Evolutionary conservation across 2,329 filamentous ascomycete genomes (phyloP).

Genomic region (Aspergillus clavatus): DNA sequence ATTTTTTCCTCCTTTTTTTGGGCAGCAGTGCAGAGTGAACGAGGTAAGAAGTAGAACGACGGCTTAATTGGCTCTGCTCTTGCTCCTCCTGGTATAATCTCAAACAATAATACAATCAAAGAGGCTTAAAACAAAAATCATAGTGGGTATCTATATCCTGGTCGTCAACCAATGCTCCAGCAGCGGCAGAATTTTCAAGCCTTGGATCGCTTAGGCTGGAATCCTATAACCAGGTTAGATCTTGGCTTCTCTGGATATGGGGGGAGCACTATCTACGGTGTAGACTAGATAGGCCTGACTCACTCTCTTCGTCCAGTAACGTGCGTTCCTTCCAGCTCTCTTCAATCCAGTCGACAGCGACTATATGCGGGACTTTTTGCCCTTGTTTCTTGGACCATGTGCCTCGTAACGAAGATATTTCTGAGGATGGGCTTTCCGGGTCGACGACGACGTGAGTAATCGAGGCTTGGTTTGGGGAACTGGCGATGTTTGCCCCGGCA

Average conservation of each 20-base stretch:
- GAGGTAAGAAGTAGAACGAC: no score
- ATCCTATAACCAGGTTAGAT: background rate
- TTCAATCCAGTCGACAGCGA: slow-evolving; percentile 67
- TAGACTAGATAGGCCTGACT: no score
- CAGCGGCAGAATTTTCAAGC: background rate
- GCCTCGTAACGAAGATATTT: slow-evolving; percentile 33
- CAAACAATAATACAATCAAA: background rate
- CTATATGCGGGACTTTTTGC: slow-evolving; percentile 60
- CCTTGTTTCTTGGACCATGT: slow-evolving; percentile 28
- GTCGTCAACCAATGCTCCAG: background rate
- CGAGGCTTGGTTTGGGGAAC: slow-evolving; percentile 46
- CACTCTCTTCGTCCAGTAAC: slow-evolving; percentile 69
- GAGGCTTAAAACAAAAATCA: background rate
- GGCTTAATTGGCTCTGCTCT: no score
- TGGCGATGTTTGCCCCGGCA: slow-evolving; percentile 58
- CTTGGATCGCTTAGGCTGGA: background rate
- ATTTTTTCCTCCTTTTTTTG: background rate
- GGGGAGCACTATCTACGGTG: no score
- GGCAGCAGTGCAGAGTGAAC: background rate
- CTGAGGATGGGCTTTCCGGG: slow-evolving; percentile 43
- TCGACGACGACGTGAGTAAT: slow-evolving; percentile 72
- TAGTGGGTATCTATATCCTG: background rate
- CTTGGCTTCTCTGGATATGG: no score
- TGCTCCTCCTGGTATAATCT: no score
- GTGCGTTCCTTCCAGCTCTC: slow-evolving; percentile 77